Evolutionary conservation across 2,329 filamentous ascomycete genomes (phyloP).

Genomic region (Curvularia lunata): DNA sequence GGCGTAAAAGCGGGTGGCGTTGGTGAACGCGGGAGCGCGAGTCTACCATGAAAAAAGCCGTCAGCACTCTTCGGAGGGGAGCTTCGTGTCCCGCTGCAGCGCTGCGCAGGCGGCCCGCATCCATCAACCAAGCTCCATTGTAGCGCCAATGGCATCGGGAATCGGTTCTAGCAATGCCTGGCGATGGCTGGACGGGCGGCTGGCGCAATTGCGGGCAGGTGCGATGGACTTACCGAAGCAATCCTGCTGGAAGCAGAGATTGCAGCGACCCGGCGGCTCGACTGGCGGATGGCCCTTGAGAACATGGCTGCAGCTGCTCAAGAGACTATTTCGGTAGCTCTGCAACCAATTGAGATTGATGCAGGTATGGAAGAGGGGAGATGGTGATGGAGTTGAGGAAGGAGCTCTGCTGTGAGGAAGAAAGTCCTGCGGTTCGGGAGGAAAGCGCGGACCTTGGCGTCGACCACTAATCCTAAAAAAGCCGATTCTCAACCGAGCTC

Average conservation of each 20-base stretch:
- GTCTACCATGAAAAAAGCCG: slow-evolving; percentile 66
- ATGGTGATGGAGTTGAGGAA: slow-evolving; percentile 48
- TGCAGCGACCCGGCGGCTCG: slow-evolving; percentile 91
- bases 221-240: slow-evolving; percentile 82
- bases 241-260: slow-evolving; percentile 91
- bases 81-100: slow-evolving; percentile 32
- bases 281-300: slow-evolving; percentile 97
- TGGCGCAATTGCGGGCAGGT: slow-evolving; percentile 51
- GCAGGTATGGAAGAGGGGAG: slow-evolving; percentile 50
- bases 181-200: slow-evolving; percentile 43
- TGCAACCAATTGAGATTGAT: slow-evolving; percentile 55
- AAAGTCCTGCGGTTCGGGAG: slow-evolving; percentile 41
- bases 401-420: slow-evolving; percentile 41
- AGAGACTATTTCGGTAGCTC: slow-evolving; percentile 51
- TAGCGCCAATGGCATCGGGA: slow-evolving; percentile 46
- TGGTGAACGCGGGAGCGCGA: slow-evolving; percentile 82
- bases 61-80: slow-evolving; percentile 53
- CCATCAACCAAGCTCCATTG: slow-evolving; percentile 45
- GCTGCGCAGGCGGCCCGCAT: slow-evolving; percentile 50
- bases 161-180: slow-evolving; percentile 42
- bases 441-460: slow-evolving; percentile 35
- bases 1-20: slow-evolving; percentile 84
- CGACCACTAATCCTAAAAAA: slow-evolving; percentile 30
- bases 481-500: slow-evolving; percentile 19
- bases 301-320: slow-evolving; percentile 74